Evolutionary conservation across 768 basidiomycete species (phyloP).

Genomic region (Lactarius akahatsu): DNA sequence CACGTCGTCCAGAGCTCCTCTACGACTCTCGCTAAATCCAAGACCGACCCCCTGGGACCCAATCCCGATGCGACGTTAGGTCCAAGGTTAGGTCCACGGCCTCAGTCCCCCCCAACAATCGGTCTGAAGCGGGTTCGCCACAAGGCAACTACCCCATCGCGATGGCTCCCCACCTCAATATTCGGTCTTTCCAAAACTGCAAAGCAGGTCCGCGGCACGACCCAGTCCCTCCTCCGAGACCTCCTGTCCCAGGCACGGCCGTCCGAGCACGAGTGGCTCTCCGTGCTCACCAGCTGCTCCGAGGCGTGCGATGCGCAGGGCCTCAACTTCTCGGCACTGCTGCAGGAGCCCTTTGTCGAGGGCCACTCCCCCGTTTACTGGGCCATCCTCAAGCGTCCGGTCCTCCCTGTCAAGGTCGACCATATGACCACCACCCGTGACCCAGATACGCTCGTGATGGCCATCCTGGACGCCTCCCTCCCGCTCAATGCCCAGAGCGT

Average conservation of each 20-base stretch:
- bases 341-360: constrained; percentile 66
- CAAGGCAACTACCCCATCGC: constrained; percentile 8
- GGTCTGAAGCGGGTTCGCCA: background rate
- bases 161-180: constrained; percentile 24
- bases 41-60: background rate
- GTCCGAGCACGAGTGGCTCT: constrained; percentile 33
- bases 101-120: background rate
- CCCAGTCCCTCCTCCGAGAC: constrained; percentile 28
- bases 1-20: constrained; percentile 12
- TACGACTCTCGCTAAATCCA: background rate
- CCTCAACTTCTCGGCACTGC: constrained; percentile 51
- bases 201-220: constrained; percentile 26
- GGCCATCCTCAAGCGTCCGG: constrained; percentile 62
- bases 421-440: constrained; percentile 13
- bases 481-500: constrained; percentile 46
- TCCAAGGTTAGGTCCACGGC: background rate
- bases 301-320: constrained; percentile 54
- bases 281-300: constrained; percentile 60
- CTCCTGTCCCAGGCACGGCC: constrained; percentile 44
- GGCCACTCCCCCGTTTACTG: constrained; percentile 68
- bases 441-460: constrained; percentile 41
- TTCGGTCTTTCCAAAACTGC: constrained; percentile 30
- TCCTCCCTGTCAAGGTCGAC: constrained; percentile 13
- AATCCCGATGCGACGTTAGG: background rate
- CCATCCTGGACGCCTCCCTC: constrained; percentile 53